Evolutionary conservation across 1,284 basidiomycete genomes (phyloP).

Genomic region (Tylopilus orsonianus): DNA sequence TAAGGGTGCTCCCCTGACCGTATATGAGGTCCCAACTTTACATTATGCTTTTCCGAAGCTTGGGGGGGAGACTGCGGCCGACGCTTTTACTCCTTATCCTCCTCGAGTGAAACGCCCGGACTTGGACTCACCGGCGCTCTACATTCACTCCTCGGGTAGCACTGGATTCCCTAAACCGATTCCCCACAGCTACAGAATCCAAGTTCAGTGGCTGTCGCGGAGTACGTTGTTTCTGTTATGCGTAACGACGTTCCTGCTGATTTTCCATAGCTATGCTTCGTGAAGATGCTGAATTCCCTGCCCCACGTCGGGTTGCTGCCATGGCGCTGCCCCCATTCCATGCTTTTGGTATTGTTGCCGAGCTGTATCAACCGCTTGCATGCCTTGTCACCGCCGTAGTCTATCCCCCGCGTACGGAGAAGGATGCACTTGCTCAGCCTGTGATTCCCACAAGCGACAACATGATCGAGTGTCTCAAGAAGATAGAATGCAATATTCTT

Average conservation of each 20-base stretch:
- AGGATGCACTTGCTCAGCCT: not conserved
- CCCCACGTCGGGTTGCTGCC: constrained; percentile 13
- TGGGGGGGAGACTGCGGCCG: constrained; percentile 23
- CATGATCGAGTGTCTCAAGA: constrained; percentile 9
- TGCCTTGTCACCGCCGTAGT: constrained; percentile 1
- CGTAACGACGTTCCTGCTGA: no score
- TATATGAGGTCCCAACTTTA: constrained; percentile 31
- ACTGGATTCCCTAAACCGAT: constrained; percentile 36
- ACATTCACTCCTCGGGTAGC: constrained; percentile 36
- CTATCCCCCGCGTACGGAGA: constrained; percentile 7
- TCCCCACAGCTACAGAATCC: constrained; percentile 15
- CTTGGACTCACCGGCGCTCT: constrained; percentile 16
- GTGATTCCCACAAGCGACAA: constrained; percentile 20
- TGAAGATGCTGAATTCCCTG: not conserved
- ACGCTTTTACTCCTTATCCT: constrained; percentile 30
- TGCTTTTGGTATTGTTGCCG: not conserved
- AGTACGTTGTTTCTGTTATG: no score
- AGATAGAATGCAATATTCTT: constrained; percentile 6
- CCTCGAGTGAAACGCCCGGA: constrained; percentile 3
- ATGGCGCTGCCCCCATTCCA: constrained; percentile 25
- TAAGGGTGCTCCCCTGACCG: not conserved
- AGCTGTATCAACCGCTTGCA: constrained; percentile 11
- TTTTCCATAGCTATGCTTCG: not conserved
- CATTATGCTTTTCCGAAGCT: constrained; percentile 30
- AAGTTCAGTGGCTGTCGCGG: not conserved